Conservation (phyloP, 129 eudicot species). For the Flaveria ramosissima region DNA sequence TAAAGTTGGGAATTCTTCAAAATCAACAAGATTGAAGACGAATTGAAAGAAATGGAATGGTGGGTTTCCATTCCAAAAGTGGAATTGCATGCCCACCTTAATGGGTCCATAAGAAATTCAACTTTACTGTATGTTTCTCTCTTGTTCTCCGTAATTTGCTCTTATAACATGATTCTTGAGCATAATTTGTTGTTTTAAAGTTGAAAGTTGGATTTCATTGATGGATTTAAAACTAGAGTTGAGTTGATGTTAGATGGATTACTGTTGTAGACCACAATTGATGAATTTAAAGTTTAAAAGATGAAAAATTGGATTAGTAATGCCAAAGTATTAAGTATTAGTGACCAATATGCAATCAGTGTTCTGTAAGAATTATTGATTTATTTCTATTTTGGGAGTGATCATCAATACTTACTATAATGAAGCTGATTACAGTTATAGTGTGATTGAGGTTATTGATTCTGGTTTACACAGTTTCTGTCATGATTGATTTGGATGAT, state of each 20-base stretch:
- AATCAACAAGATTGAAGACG: neutral
- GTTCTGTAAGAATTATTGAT: too few species aligned
- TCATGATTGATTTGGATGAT: neutral
- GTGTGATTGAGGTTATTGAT: neutral
- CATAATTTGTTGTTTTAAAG: too few species aligned
- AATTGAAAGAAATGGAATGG: slow-evolving; percentile 52
- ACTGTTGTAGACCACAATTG: neutral
- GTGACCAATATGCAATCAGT: too few species aligned
- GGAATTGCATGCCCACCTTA: slow-evolving; percentile 94
- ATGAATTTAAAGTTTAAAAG: neutral
- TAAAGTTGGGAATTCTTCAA: slow-evolving; percentile 19
- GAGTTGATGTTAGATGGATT: too few species aligned
- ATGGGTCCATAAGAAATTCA: slow-evolving; percentile 86
- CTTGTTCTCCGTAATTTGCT: neutral
- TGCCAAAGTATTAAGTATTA: too few species aligned
- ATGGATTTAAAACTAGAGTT: too few species aligned
- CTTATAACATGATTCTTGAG: too few species aligned
- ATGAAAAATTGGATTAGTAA: too few species aligned
- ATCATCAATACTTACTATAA: too few species aligned
- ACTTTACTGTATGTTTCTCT: slow-evolving; percentile 65
- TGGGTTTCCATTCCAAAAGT: slow-evolving; percentile 76
- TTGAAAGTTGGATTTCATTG: too few species aligned
- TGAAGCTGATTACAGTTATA: neutral
- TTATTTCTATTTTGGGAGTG: too few species aligned
- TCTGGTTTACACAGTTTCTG: neutral